These are phyloP conservation scores for Aspergillus fumigatus DNA, from an alignment of 2,329 filamentous ascomycete species.

Conservation along the genomic window DNA sequence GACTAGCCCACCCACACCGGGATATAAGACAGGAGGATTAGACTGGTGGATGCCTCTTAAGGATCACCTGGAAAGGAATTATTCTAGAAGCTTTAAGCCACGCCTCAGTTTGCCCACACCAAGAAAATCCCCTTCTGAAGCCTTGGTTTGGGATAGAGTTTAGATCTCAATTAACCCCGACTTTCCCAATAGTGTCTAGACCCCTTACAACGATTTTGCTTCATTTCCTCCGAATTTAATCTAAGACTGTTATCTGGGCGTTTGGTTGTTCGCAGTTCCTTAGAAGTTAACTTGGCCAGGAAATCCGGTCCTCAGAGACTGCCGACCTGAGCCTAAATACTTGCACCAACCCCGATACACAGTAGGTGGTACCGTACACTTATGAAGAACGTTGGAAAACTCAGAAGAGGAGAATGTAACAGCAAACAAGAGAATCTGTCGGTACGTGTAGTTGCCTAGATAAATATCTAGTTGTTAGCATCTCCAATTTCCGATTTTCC, in stretches of 20 bases:
- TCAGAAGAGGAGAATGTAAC: neutral
- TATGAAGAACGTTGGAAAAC: neutral
- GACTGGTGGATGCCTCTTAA: neutral
- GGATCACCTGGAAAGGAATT: neutral
- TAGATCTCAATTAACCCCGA: neutral
- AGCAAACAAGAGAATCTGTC: neutral
- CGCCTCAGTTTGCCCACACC: neutral
- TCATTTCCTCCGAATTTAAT: neutral
- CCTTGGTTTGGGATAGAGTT: neutral
- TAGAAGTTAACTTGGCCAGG: neutral
- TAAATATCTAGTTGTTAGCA: too few relatives aligned
- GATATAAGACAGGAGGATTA: neutral
- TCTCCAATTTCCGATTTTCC: neutral
- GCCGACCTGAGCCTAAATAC: neutral
- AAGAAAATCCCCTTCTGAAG: neutral
- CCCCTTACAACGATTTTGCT: neutral
- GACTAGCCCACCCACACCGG: too few relatives aligned
- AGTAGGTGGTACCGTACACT: neutral
- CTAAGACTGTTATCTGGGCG: too few relatives aligned
- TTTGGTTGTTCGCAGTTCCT: neutral
- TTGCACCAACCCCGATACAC: neutral
- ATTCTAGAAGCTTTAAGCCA: neutral
- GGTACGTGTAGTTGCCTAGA: too few relatives aligned
- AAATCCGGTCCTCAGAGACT: neutral
- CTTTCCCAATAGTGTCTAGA: too few relatives aligned